Base-by-base conservation (phyloP, 2,329 filamentous ascomycete species). In the Cytospora leucostoma region DNA sequence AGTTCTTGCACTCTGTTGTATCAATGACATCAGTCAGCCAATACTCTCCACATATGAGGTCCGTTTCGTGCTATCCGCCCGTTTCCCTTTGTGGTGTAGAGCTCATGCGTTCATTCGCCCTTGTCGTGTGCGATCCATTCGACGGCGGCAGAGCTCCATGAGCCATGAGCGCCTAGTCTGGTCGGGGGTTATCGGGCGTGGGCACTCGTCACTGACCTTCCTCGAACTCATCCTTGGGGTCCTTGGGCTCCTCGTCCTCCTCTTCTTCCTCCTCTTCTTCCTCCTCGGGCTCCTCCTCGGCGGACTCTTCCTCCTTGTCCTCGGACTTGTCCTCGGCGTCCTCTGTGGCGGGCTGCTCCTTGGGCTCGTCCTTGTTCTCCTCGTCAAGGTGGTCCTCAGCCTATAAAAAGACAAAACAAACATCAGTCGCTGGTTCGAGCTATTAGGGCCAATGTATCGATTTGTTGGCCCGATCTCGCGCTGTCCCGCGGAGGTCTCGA, bases 181-280 rank as follows among this genome's bases (percentile, higher is more conserved):
- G 38, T 61, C 58, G 38, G 51, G 51, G 19, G 21, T 55, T 61
- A 4, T 55, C 58, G 51, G 50, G 15, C 49, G 53, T 19, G 21
- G 37, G 61, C 15, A 21, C 13, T 10, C 49, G 53, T 61, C 50
- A 88, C 92, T 84, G 79, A 98, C 95, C 93, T 86, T 96, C 92
- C 80, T 96, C 91, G 67, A 98, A 80, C 77, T 86, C 85, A 67
- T 93, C 91, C 85, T 96, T 96, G 71, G 89, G 88, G 77, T 98
- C 94, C 71, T 89, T 88, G 67, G 86, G 81, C 81, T 95, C 91
- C 68, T 93, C 90, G 66, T 92, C 88, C 66, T 93, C 90, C 67
- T 94, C 91, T 59, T 95, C 91, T 65, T 93, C 91, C 51, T 90
- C 89, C 33, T 88, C 89, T 51, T 88, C 87, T 32, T 84, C 87